A percentile compares a stretch with the other conserved stretches of the same genome.
Evolutionary conservation across 306 rosid species (phyloP).

Genomic region (Lablab purpureus): DNA sequence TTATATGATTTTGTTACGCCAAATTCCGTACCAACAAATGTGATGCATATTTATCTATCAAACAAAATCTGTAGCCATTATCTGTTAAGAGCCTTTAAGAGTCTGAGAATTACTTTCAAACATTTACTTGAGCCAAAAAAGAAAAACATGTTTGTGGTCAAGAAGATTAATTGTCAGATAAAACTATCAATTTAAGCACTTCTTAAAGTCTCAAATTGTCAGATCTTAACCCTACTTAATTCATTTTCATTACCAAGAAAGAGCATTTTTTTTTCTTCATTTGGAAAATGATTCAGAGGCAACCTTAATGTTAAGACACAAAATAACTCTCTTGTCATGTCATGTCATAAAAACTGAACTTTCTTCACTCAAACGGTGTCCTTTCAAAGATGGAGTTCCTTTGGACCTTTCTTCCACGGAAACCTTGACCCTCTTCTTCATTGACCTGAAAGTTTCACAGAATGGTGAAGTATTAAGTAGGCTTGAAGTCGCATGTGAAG

Average conservation of each 20-base stretch:
- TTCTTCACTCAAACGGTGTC: constrained; percentile 57
- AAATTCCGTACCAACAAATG: background rate
- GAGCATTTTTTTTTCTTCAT: constrained; percentile 53
- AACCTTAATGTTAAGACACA: constrained; percentile 42
- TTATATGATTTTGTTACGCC: too few species aligned
- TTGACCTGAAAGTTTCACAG: constrained; percentile 55
- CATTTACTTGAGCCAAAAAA: background rate
- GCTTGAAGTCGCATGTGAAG: constrained; percentile 34
- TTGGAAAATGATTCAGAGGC: constrained; percentile 47
- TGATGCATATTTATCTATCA: constrained; percentile 13
- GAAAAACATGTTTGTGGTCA: background rate
- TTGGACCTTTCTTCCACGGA: constrained; percentile 56
- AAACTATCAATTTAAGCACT: constrained; percentile 42
- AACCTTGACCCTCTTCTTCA: constrained; percentile 61
- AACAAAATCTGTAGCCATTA: background rate
- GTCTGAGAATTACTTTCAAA: constrained; percentile 4
- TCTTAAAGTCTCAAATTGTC: constrained; percentile 45
- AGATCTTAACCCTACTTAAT: constrained; percentile 40
- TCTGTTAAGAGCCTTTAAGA: background rate
- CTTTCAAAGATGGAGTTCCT: constrained; percentile 57
- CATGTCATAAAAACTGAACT: constrained; percentile 19
- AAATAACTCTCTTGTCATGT: constrained; percentile 46
- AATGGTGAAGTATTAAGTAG: constrained; percentile 36
- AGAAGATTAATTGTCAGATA: constrained; percentile 26
- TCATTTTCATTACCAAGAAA: constrained; percentile 58